These are phyloP conservation scores for Candida alai DNA, from an alignment of 805 yeast genomes.

Conservation along the genomic window DNA sequence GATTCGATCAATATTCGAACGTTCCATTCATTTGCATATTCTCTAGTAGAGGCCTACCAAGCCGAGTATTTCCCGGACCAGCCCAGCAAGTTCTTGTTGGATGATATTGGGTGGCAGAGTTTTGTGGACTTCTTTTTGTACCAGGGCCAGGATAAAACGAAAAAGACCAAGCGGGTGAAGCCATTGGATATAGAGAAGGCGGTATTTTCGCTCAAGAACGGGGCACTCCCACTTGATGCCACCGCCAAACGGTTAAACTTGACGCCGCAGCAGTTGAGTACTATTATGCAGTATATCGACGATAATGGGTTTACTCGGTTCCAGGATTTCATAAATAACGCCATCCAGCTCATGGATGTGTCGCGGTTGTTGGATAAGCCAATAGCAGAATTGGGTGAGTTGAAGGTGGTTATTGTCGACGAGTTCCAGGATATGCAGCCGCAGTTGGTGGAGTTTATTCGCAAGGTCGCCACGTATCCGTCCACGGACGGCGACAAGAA, in stretches of 20 bases:
- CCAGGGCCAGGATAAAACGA: background rate
- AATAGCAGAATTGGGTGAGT: constrained; percentile 21
- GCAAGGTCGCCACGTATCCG: constrained; percentile 33
- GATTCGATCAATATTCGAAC: constrained; percentile 45
- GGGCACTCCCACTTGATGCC: constrained; percentile 15
- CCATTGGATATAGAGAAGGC: constrained; percentile 21
- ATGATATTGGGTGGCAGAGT: constrained; percentile 51
- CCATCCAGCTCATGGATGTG: constrained; percentile 23
- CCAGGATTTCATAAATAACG: constrained; percentile 32
- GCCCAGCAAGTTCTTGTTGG: constrained; percentile 34
- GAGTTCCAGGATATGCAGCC: constrained; percentile 72
- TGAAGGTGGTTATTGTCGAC: constrained; percentile 52
- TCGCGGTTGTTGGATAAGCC: constrained; percentile 15
- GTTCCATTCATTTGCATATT: constrained; percentile 60
- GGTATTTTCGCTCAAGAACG: constrained; percentile 21
- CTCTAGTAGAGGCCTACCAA: constrained; percentile 26
- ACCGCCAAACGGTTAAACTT: constrained; percentile 23
- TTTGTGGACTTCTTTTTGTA: constrained; percentile 32
- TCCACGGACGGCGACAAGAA: constrained; percentile 21
- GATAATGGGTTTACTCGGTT: constrained; percentile 32
- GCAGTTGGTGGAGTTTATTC: constrained; percentile 43
- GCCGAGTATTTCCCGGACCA: constrained; percentile 28
- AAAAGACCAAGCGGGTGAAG: background rate
- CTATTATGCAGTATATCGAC: constrained; percentile 26
- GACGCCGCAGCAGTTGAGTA: constrained; percentile 23